These are phyloP conservation scores for Botrytis fragariae DNA, from an alignment of 2,329 filamentous ascomycete species.

Conservation along the genomic window DNA sequence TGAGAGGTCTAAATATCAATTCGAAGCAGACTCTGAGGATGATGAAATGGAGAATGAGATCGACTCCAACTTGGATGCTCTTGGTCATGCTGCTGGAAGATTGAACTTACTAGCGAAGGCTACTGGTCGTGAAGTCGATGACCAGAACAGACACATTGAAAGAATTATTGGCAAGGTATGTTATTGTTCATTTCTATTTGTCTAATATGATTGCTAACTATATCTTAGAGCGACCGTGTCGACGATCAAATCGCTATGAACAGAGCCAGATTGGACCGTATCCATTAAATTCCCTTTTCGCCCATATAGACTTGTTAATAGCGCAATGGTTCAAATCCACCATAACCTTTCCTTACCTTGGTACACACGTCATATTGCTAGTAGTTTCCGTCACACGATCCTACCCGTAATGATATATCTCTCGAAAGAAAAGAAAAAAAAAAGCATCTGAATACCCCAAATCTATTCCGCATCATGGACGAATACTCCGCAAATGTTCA, in stretches of 20 bases:
- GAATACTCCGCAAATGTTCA: neutral
- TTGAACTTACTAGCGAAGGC: conserved; percentile 72
- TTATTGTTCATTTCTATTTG: conserved; percentile 20
- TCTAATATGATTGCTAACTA: conserved; percentile 35
- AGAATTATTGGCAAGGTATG: conserved; percentile 74
- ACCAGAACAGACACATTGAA: conserved; percentile 75
- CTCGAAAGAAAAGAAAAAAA: neutral
- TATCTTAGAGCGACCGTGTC: conserved; percentile 70
- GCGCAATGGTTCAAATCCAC: neutral
- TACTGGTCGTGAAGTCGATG: conserved; percentile 71
- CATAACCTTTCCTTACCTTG: neutral
- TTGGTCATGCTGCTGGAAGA: conserved; percentile 61
- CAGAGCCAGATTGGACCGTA: conserved; percentile 49
- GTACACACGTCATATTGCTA: neutral
- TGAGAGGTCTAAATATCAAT: conserved; percentile 70
- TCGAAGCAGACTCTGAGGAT: conserved; percentile 55
- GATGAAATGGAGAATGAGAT: conserved; percentile 66
- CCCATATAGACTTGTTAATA: neutral
- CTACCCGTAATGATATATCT: neutral
- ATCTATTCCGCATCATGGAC: neutral
- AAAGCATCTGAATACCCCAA: neutral
- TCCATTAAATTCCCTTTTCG: conserved; percentile 26
- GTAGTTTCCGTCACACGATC: neutral
- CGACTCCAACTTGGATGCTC: conserved; percentile 59
- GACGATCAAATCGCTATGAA: conserved; percentile 81